Base-by-base conservation (phyloP, 306 rosid genomes). In the Astragalus membranaceus region DNA sequence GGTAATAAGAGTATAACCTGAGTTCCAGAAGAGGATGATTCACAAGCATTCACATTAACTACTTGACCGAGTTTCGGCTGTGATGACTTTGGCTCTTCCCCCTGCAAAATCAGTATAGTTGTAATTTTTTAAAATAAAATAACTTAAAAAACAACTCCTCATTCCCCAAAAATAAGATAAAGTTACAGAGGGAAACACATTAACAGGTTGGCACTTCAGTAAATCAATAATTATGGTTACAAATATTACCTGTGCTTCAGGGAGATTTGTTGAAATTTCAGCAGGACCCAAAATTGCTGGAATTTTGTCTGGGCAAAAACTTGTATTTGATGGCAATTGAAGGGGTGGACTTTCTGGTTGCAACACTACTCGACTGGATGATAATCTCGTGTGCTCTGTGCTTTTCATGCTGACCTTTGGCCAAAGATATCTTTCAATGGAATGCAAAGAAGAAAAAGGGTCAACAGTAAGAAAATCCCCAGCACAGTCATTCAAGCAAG, bases 371-470 rank as follows among this genome's bases (percentile, higher is more conserved):
- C 74, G 81, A 77, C 61, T 51, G 52, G 89, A 64, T 64, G 88
- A 53, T 20, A 82, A 52, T 63, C 52, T 75, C 2, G 8, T 57
- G 16, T 56, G 43, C 68, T 73, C 64, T 50, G 82, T 75, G 51
- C 52, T 52, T 69, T 79, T 75, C 42, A 54, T 32, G 58, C 79
- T 77, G 73, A 91, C 86, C 85, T 83, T 94, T 64, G 91, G 88
- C 96, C 95, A 79, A 43, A 95, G 70, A 82, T 80, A 89, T 78
- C 81, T 75, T 85, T 83, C 96, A 80, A 95, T 79, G 73, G 84
- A 78, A 77, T 79, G 80, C 85, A 95, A 73, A 58, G 95, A 83
- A 75, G 91, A 83, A 62, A 91, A 85, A 4, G 99, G 96, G 63
- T 95, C 97, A 60, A 82, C 96, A 36, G 85, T 74, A 48, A 77